phyloP scores from a whole-genome alignment of 2,329 filamentous ascomycete genomes.

The Intubia oerlemansii region DNA sequence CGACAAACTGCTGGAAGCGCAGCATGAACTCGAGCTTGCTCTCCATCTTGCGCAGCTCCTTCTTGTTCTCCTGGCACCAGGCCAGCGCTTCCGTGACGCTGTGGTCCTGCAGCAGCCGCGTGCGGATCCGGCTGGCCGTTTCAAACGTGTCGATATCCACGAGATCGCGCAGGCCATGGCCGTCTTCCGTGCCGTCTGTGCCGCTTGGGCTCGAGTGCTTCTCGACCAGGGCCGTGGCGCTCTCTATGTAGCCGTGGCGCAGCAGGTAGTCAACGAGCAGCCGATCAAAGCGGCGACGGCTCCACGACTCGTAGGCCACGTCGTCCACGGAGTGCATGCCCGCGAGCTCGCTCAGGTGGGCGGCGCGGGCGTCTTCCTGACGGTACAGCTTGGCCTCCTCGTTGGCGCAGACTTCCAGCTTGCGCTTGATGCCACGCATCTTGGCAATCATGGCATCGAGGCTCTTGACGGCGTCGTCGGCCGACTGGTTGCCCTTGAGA shows the following conservation, averaged over 20 bases:
- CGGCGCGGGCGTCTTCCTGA: slow-evolving; percentile 54
- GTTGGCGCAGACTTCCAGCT: slow-evolving; percentile 54
- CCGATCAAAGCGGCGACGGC: slow-evolving; percentile 57
- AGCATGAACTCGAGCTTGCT: slow-evolving; percentile 84
- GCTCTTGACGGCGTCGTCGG: slow-evolving; percentile 53
- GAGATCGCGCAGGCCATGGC: slow-evolving; percentile 44
- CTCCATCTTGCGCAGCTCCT: slow-evolving; percentile 73
- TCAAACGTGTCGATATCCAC: slow-evolving; percentile 82
- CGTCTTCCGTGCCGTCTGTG: too few species aligned
- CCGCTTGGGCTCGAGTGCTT: slow-evolving; percentile 18
- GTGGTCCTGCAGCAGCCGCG: slow-evolving; percentile 40
- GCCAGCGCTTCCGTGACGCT: slow-evolving; percentile 60
- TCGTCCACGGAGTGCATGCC: slow-evolving; percentile 64
- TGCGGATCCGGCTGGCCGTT: slow-evolving; percentile 56
- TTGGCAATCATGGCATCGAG: slow-evolving; percentile 70
- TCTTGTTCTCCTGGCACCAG: slow-evolving; percentile 90
- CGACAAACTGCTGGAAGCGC: slow-evolving; percentile 84
- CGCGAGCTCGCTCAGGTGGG: slow-evolving; percentile 66
- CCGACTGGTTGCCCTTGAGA: slow-evolving; percentile 34
- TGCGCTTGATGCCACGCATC: slow-evolving; percentile 74
- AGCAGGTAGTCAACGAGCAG: slow-evolving; percentile 85
- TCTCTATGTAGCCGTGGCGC: slow-evolving; percentile 60
- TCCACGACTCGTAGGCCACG: slow-evolving; percentile 87
- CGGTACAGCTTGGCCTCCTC: slow-evolving; percentile 62
- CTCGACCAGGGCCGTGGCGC: slow-evolving; percentile 50